Conservation (phyloP, 352 stramenopile species). For the Phytophthora crassamura region DNA sequence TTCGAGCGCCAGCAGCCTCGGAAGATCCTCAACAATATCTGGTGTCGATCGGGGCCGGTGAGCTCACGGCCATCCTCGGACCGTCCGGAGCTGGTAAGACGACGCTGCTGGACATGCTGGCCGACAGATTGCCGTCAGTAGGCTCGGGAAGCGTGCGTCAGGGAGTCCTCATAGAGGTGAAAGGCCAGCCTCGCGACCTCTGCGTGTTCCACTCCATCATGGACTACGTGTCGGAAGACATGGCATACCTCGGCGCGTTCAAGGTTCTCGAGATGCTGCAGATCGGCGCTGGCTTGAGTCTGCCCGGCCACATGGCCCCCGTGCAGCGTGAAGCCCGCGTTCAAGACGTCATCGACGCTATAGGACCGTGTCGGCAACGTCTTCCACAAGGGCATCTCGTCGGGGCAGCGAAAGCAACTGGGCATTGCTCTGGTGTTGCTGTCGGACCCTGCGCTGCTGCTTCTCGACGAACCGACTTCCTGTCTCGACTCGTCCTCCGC, state of each 20-base stretch:
- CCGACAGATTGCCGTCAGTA: slow-evolving; percentile 51
- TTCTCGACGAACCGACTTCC: slow-evolving; percentile 96
- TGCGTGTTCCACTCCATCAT: slow-evolving; percentile 61
- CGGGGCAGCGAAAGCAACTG: slow-evolving; percentile 93
- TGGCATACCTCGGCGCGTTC: slow-evolving; percentile 72
- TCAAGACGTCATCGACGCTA: slow-evolving; percentile 74
- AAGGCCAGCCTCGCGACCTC: slow-evolving; percentile 51
- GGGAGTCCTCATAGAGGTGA: slow-evolving; percentile 62
- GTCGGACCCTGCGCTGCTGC: slow-evolving; percentile 93
- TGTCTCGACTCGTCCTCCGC: slow-evolving; percentile 92
- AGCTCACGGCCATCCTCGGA: slow-evolving; percentile 77
- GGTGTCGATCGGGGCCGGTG: slow-evolving; percentile 61
- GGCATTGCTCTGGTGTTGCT: slow-evolving; percentile 96
- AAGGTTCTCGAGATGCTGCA: slow-evolving; percentile 78
- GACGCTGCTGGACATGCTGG: slow-evolving; percentile 73
- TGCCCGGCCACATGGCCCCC: slow-evolving; percentile 55
- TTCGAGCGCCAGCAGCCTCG: slow-evolving; percentile 43
- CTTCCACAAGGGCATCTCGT: slow-evolving; percentile 88
- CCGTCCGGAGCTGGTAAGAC: slow-evolving; percentile 74
- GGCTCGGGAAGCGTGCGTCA: slow-evolving; percentile 41
- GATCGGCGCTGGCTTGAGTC: slow-evolving; percentile 64
- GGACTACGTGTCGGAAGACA: slow-evolving; percentile 79
- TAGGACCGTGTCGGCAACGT: slow-evolving; percentile 84
- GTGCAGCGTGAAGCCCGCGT: slow-evolving; percentile 63
- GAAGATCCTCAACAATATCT: slow-evolving; percentile 76